phyloP scores from a whole-genome alignment of 345 rosid species.

The Eucalyptus cladocalyx region DNA sequence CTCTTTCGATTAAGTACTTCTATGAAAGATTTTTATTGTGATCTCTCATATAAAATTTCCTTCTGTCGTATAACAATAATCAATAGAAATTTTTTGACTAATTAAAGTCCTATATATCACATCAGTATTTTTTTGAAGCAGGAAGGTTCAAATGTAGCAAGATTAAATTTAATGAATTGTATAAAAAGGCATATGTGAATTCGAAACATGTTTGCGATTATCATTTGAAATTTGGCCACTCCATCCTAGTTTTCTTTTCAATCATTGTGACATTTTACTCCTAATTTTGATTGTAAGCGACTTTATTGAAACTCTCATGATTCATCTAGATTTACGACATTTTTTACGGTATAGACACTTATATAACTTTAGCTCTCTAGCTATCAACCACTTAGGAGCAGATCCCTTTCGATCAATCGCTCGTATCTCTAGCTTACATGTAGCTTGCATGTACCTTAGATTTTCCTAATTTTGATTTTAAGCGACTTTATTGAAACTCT shows the following conservation, averaged over 20 bases:
- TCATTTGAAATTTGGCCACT: neutral
- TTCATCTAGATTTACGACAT: neutral
- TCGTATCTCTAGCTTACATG: neutral
- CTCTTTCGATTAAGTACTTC: neutral
- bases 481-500: too few species aligned
- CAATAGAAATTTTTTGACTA: neutral
- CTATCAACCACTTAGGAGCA: neutral
- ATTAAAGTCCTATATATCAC: neutral
- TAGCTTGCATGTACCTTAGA: neutral
- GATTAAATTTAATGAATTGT: neutral
- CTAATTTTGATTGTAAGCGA: neutral
- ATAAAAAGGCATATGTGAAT: neutral
- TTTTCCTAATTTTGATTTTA: too few species aligned
- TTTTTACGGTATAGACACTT: fast-evolving
- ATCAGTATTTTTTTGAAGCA: too few species aligned
- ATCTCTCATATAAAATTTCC: neutral
- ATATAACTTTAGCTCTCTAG: neutral
- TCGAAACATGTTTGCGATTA: neutral
- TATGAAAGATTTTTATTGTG: neutral
- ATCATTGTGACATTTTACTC: neutral
- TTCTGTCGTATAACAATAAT: too few species aligned
- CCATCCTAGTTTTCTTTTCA: neutral
- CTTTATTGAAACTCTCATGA: neutral
- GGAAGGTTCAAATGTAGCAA: neutral
- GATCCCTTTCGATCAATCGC: fast-evolving